Evolutionary conservation across 495 filamentous ascomycete species (phyloP).

Genomic region (Paragyromitra xinjiangensis): DNA sequence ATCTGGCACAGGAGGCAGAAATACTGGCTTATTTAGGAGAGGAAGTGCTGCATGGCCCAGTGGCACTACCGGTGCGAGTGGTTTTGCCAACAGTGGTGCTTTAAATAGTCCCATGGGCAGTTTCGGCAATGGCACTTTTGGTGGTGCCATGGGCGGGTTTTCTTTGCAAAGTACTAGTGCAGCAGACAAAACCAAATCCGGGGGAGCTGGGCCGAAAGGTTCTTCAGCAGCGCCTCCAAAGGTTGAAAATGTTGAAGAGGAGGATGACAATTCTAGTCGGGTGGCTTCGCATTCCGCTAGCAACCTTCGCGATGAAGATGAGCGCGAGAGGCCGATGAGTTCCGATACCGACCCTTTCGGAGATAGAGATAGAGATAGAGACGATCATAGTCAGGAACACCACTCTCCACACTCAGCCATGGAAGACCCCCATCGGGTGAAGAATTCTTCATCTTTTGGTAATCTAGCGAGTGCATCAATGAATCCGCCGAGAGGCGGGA

Average conservation of each 20-base stretch:
- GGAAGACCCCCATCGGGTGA: conserved; percentile 70
- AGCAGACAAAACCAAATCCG: conserved; percentile 51
- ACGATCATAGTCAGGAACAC: conserved; percentile 67
- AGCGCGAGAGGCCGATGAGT: conserved; percentile 65
- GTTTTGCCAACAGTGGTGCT: conserved; percentile 50
- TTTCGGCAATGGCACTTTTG: conserved; percentile 56
- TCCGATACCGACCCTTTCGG: conserved; percentile 84
- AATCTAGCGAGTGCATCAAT: conserved; percentile 46
- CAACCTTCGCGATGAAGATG: conserved; percentile 62
- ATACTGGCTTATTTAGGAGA: conserved; percentile 55
- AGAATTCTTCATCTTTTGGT: conserved; percentile 61
- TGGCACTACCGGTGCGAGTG: conserved; percentile 37
- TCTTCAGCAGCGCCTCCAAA: conserved; percentile 59
- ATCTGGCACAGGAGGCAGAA: conserved; percentile 49
- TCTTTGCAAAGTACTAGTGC: conserved; percentile 48
- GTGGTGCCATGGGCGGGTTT: conserved; percentile 57
- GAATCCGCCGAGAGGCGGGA: conserved; percentile 63
- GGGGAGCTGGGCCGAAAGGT: conserved; percentile 55
- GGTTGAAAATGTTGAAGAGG: conserved; percentile 55
- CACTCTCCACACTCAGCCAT: conserved; percentile 59
- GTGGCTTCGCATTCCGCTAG: conserved; percentile 56
- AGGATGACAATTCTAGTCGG: conserved; percentile 61
- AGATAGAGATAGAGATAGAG: conserved; percentile 63
- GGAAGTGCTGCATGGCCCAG: conserved; percentile 54
- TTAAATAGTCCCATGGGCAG: conserved; percentile 57